Evolutionary conservation across 495 filamentous ascomycete genomes (phyloP).

Genomic region (Neurospora sp.): DNA sequence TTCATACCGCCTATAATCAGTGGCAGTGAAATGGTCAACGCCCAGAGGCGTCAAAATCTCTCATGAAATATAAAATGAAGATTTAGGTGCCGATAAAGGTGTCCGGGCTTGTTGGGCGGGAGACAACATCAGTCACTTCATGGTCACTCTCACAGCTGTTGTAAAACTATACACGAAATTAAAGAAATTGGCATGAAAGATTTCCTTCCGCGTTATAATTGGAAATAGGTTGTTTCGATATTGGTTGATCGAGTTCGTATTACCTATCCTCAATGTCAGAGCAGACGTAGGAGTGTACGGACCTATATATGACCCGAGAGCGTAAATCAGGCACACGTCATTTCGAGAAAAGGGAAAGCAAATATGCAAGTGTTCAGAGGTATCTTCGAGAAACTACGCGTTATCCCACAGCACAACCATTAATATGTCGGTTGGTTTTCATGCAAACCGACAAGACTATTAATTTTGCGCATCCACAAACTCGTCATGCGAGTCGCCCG

Average conservation of each 20-base stretch:
- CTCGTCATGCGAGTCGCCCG: constrained; percentile 21
- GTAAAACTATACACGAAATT: background rate
- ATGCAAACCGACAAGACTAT: background rate
- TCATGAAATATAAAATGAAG: background rate
- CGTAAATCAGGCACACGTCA: background rate
- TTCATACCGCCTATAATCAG: background rate
- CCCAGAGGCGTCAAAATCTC: background rate
- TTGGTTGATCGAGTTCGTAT: background rate
- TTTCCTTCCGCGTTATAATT: background rate
- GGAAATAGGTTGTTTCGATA: background rate
- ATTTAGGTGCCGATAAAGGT: background rate
- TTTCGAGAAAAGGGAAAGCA: background rate
- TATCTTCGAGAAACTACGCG: background rate
- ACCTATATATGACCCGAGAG: background rate
- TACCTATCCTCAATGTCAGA: background rate
- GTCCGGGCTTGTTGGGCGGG: background rate
- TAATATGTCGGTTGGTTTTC: background rate
- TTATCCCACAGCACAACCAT: background rate
- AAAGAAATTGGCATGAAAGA: background rate
- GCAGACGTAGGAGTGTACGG: background rate
- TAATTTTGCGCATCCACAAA: constrained; percentile 25
- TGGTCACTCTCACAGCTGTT: background rate
- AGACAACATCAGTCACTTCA: background rate
- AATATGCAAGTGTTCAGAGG: background rate
- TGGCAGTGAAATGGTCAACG: background rate